Percentiles rank a stretch among this genome's conserved stretches.
Evolutionary conservation across 805 yeast genomes (phyloP).

Genomic region (Teunomyces lycoperdinae): DNA sequence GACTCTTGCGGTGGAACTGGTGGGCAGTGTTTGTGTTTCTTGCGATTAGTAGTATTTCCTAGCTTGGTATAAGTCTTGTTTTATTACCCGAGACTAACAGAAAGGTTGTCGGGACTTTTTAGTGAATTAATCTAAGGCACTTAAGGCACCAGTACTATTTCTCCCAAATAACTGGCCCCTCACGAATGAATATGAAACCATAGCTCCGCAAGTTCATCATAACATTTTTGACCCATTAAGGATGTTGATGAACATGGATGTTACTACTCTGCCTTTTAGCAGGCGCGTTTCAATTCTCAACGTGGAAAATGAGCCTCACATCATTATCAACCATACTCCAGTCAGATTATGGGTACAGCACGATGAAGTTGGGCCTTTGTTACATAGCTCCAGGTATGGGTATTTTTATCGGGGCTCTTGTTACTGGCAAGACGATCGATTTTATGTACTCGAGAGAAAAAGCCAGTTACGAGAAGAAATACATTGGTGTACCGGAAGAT

Average conservation of each 20-base stretch:
- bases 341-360: slow-evolving; percentile 48
- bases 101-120: slow-evolving; percentile 72
- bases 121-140: slow-evolving; percentile 44
- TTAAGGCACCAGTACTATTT: slow-evolving; percentile 45
- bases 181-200: slow-evolving; percentile 10
- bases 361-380: slow-evolving; percentile 64
- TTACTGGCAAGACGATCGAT: slow-evolving; percentile 58
- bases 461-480: slow-evolving; percentile 21
- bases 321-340: slow-evolving; percentile 55
- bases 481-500: slow-evolving; percentile 8
- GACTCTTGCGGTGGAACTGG: slow-evolving; percentile 56
- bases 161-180: slow-evolving; percentile 8
- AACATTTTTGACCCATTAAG: slow-evolving; percentile 31
- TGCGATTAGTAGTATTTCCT: slow-evolving; percentile 57
- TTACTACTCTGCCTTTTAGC: slow-evolving; percentile 54
- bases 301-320: slow-evolving; percentile 69
- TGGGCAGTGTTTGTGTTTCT: slow-evolving; percentile 74
- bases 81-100: slow-evolving; percentile 75
- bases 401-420: slow-evolving; percentile 57
- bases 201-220: slow-evolving; percentile 3
- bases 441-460: slow-evolving; percentile 39
- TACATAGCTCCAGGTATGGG: slow-evolving; percentile 75
- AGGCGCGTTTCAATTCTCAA: slow-evolving; percentile 59
- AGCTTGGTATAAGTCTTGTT: slow-evolving; percentile 20
- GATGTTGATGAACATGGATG: slow-evolving; percentile 43